These are phyloP conservation scores for Vaccinium darrowii DNA, from an alignment of 148 eudicot species.

Conservation along the genomic window DNA sequence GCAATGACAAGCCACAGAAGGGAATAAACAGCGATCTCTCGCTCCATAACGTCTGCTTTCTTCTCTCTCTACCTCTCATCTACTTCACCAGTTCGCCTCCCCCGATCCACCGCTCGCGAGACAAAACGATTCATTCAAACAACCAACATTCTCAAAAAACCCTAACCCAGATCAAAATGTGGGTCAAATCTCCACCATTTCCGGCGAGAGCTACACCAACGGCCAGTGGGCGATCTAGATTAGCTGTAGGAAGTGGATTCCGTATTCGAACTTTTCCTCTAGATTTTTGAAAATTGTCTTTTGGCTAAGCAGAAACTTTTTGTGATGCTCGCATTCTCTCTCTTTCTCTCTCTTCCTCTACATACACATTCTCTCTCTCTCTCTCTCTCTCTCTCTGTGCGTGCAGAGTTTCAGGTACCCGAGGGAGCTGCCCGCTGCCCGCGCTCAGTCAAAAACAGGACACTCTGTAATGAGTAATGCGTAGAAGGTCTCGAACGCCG, in stretches of 20 bases:
- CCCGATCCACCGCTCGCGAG: slow-evolving; percentile 22
- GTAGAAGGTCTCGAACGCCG: background rate
- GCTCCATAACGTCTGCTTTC: slow-evolving; percentile 30
- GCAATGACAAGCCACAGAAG: slow-evolving; percentile 34
- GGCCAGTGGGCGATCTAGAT: slow-evolving; percentile 13
- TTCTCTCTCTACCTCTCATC: slow-evolving; percentile 21
- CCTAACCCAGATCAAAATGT: background rate
- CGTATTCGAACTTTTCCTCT: background rate
- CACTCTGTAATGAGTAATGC: no score
- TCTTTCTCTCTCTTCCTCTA: background rate
- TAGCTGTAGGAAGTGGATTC: background rate
- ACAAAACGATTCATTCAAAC: slow-evolving; percentile 16
- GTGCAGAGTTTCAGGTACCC: slow-evolving; percentile 1
- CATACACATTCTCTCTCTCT: background rate
- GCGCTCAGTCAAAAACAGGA: background rate
- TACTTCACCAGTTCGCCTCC: slow-evolving; percentile 13
- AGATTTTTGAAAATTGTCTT: background rate
- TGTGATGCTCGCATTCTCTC: background rate
- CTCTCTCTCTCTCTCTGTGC: background rate
- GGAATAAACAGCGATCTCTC: slow-evolving; percentile 23
- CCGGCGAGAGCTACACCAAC: background rate
- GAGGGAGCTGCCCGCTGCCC: slow-evolving; percentile 4
- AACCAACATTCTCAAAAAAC: slow-evolving; percentile 24
- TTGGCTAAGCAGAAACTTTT: background rate
- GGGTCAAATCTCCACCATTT: slow-evolving; percentile 11